Conservation (phyloP, 1,284 basidiomycete genomes). For the Ustilago nuda region DNA sequence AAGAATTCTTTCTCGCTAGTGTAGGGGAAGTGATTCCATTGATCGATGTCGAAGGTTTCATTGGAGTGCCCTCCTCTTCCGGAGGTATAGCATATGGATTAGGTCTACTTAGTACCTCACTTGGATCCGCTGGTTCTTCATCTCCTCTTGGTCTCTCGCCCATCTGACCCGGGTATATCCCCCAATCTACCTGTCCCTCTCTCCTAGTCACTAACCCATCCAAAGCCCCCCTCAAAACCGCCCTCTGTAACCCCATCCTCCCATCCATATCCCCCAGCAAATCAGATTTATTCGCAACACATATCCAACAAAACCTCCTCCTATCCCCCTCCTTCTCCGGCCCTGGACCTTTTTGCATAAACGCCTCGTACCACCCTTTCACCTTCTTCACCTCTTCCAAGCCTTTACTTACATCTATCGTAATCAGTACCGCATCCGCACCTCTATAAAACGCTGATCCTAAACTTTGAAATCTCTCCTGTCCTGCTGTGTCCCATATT, state of each 20-base stretch:
- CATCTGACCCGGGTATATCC: conserved; percentile 15
- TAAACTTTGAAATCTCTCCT: conserved; percentile 65
- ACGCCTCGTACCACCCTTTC: conserved; percentile 51
- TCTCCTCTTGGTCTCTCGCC: conserved; percentile 16
- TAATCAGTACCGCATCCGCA: conserved; percentile 61
- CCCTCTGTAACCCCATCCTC: conserved; percentile 6
- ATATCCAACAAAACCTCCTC: conserved; percentile 60
- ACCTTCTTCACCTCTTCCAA: conserved; percentile 25
- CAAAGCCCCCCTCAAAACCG: conserved; percentile 21
- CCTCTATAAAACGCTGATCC: conserved; percentile 64
- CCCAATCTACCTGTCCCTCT: conserved; percentile 34
- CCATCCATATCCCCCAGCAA: conserved; percentile 9
- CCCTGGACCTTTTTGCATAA: conserved; percentile 53
- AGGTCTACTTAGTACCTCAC: conserved; percentile 37
- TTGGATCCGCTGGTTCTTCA: conserved; percentile 33
- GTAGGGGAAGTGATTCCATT: conserved; percentile 12
- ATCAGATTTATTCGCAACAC: conserved; percentile 58
- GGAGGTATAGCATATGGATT: conserved; percentile 24
- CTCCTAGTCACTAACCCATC: conserved; percentile 22
- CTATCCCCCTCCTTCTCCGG: conserved; percentile 33
- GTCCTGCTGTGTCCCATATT: conserved; percentile 62
- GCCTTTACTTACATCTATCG: conserved; percentile 43
- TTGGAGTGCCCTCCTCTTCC: not conserved
- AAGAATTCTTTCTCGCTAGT: not conserved
- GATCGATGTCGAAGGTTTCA: not conserved